These are phyloP conservation scores for Dispira simplex DNA, from an alignment of 192 early-diverging fungal species.

Conservation along the genomic window DNA sequence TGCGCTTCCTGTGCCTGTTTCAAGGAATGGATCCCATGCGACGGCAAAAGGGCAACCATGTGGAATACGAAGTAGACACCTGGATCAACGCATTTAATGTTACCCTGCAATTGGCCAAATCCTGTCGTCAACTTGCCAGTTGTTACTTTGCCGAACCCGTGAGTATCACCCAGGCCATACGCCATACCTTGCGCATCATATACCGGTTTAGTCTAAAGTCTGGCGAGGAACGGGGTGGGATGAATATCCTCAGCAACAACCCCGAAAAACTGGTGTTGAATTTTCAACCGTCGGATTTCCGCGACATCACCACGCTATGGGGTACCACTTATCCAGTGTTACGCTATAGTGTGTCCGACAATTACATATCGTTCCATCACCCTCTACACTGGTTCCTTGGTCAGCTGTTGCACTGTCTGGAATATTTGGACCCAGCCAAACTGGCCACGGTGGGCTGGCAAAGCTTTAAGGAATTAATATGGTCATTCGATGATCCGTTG, in stretches of 20 bases:
- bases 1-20: constrained; percentile 70
- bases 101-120: constrained; percentile 70
- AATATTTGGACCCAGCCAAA: constrained; percentile 34
- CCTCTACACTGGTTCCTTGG: constrained; percentile 90
- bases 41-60: constrained; percentile 64
- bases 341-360: constrained; percentile 22
- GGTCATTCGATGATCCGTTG: constrained; percentile 23
- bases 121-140: constrained; percentile 61
- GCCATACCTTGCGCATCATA: constrained; percentile 40
- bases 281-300: constrained; percentile 3
- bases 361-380: constrained; percentile 69
- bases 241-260: constrained; percentile 18
- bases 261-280: not conserved
- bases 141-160: constrained; percentile 40
- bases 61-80: constrained; percentile 85
- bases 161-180: constrained; percentile 40
- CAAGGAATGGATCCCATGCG: constrained; percentile 89
- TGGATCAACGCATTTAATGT: constrained; percentile 90
- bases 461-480: constrained; percentile 44
- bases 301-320: constrained; percentile 27
- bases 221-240: constrained; percentile 38
- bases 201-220: constrained; percentile 31
- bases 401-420: constrained; percentile 51
- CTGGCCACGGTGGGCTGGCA: constrained; percentile 39
- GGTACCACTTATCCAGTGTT: constrained; percentile 24